phyloP scores from a whole-genome alignment of 192 early-diverging fungal species.

The Chytriomyces sp. region DNA sequence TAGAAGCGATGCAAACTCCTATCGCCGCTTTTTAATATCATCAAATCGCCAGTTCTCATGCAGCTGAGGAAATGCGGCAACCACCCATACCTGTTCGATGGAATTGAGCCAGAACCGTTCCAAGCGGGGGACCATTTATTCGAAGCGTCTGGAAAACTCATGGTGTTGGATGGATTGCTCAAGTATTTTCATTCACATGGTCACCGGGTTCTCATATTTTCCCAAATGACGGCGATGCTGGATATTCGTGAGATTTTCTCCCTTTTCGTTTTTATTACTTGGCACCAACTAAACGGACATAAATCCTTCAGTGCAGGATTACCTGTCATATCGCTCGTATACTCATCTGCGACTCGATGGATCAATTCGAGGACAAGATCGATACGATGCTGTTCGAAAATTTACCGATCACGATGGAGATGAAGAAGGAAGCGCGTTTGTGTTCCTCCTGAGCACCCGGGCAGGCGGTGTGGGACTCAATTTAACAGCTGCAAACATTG shows the following conservation, averaged over 20 bases:
- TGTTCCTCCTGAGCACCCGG: constrained; percentile 87
- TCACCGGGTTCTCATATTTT: constrained; percentile 35
- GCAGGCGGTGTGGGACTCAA: constrained; percentile 82
- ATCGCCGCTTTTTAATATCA: constrained; percentile 25
- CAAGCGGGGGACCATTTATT: constrained; percentile 35
- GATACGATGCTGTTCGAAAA: constrained; percentile 64
- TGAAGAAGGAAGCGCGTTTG: constrained; percentile 71
- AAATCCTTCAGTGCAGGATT: constrained; percentile 63
- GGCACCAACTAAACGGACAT: not conserved
- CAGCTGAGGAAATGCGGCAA: not conserved
- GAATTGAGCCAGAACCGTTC: constrained; percentile 42
- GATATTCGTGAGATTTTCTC: constrained; percentile 24
- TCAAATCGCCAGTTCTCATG: not conserved
- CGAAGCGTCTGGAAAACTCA: constrained; percentile 35
- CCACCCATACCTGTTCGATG: constrained; percentile 23
- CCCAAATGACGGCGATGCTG: constrained; percentile 46
- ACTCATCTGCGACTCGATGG: constrained; percentile 81
- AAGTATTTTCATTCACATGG: constrained; percentile 3
- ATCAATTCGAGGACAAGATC: constrained; percentile 79
- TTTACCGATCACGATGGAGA: constrained; percentile 48
- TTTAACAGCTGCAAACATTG: constrained; percentile 78
- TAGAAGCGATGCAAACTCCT: constrained; percentile 40
- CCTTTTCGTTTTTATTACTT: not conserved
- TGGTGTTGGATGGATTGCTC: constrained; percentile 25
- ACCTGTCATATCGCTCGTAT: constrained; percentile 69